phyloP scores from a whole-genome alignment of 139 green algal species.

The Bryopsis sp. region DNA sequence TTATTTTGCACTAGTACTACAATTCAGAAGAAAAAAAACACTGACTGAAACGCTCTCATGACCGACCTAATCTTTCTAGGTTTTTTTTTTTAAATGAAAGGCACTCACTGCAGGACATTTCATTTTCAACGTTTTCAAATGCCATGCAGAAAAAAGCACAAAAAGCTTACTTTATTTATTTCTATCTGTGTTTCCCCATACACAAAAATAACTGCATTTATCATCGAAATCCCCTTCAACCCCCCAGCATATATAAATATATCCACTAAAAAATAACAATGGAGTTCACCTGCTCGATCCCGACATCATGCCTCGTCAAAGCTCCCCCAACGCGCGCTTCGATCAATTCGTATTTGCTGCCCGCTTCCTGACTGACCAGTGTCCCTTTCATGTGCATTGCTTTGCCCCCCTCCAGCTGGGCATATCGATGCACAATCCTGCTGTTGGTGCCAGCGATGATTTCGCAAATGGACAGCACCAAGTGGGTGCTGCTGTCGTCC shows the following conservation, averaged over 20 bases:
- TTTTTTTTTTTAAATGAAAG: too few relatives aligned
- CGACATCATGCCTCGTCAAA: constrained; percentile 78
- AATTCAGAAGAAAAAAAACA: too few relatives aligned
- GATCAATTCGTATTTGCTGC: constrained; percentile 61
- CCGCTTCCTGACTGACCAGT: constrained; percentile 49
- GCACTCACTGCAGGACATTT: too few relatives aligned
- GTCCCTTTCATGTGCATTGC: constrained; percentile 68
- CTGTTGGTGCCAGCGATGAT: background rate
- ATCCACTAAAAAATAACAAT: background rate
- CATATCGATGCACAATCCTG: constrained; percentile 25
- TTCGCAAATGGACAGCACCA: constrained; percentile 26
- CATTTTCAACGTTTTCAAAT: too few relatives aligned
- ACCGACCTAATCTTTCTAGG: too few relatives aligned
- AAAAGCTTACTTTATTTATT: too few relatives aligned
- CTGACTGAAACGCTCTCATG: too few relatives aligned
- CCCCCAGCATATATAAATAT: too few relatives aligned
- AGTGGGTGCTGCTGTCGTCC: constrained; percentile 26
- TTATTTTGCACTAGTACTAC: too few relatives aligned
- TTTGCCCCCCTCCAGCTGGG: constrained; percentile 35
- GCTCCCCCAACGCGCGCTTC: constrained; percentile 63
- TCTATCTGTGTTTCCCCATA: too few relatives aligned
- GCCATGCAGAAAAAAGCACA: too few relatives aligned
- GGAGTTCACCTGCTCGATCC: constrained; percentile 55
- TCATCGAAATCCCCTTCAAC: background rate
- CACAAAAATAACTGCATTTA: too few relatives aligned